Evolutionary conservation across 768 basidiomycete genomes (phyloP), one percentile per base, ranked within the genome.

Genomic region (Glaciozyma antarctica): DNA sequence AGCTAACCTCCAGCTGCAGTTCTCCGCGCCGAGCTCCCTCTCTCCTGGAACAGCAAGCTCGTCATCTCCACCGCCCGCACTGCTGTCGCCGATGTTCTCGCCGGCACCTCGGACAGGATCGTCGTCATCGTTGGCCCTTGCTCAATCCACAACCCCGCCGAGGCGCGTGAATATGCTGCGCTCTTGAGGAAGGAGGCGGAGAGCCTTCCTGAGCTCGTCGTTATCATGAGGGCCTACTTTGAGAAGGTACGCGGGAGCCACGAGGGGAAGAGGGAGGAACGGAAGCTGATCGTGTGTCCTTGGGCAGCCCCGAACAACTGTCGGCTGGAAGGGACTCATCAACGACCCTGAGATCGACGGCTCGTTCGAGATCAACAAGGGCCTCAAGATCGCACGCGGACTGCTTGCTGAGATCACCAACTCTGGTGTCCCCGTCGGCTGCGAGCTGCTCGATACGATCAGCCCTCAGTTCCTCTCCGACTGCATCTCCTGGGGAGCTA

Each of bases 221-320:
- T 99, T 75, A 79, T 98, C 77, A 99, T 99, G 95, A 84, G 95
- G 49, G 86, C 90, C 62, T 98, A 98, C 82, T 97, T 72, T 89
- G 90, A 93, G 74, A 76, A 90, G 71, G 74, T 74, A 56, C 9
- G 49, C 54, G 21, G 9, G 19, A 21, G 24, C n/a, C 26, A 9
- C 9, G 49, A 26, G 21, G 48, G 4, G 5, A 22, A 15, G 26
- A 24, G 26, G 5, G n/a, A 26, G 24, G n/a, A 4, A 7, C 24
- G 4, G 13, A 24, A 26, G 49, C 49, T 51, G n/a, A 51, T 22
- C 7, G 10, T 51, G n/a, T 24, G 49, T 34, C 47, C 21, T 22
- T 10, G 47, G 49, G 84, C 94, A 97, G 85, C 95, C 92, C 0
- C 83, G 94, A 63, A 98, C 94, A 34, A 98, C 92, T 3, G 92